Percentiles rank a stretch among this genome's conserved stretches.
Conservation (phyloP, 1,139 yeast species). For the Tardiomyces depauwii region DNA sequence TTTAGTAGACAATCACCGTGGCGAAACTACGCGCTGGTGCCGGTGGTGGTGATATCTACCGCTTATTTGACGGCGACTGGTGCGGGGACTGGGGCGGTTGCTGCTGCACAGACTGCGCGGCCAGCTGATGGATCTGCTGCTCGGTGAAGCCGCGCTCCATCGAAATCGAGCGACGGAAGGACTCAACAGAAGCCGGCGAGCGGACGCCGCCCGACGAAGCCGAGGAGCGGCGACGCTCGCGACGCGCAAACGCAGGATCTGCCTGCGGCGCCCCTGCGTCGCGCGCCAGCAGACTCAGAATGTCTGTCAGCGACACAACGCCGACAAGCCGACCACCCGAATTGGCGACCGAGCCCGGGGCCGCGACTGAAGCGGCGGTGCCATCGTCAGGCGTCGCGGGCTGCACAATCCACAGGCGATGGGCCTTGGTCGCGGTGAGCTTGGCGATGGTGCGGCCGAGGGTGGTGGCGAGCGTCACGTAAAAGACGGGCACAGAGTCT, state of each 20-base stretch:
- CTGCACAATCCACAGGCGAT: conserved; percentile 87
- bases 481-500: conserved; percentile 94
- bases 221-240: conserved; percentile 51
- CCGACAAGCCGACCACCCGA: conserved; percentile 63
- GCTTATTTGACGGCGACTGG: no score
- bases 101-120: no score
- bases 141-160: neutral
- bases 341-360: conserved; percentile 19
- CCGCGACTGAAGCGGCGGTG: conserved; percentile 12
- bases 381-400: conserved; percentile 22
- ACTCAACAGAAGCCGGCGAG: conserved; percentile 3
- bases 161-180: conserved; percentile 1
- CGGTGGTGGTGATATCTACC: no score
- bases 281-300: conserved; percentile 68
- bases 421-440: conserved; percentile 88
- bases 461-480: conserved; percentile 68
- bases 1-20: no score
- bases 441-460: conserved; percentile 87
- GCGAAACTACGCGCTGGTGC: no score
- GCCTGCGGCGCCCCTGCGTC: conserved; percentile 54
- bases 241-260: conserved; percentile 77
- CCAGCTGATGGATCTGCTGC: neutral
- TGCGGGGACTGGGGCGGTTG: no score
- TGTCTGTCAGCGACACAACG: conserved; percentile 84
- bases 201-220: conserved; percentile 11